These are phyloP conservation scores for Candida awuae DNA, from an alignment of 805 yeast species.

Conservation along the genomic window DNA sequence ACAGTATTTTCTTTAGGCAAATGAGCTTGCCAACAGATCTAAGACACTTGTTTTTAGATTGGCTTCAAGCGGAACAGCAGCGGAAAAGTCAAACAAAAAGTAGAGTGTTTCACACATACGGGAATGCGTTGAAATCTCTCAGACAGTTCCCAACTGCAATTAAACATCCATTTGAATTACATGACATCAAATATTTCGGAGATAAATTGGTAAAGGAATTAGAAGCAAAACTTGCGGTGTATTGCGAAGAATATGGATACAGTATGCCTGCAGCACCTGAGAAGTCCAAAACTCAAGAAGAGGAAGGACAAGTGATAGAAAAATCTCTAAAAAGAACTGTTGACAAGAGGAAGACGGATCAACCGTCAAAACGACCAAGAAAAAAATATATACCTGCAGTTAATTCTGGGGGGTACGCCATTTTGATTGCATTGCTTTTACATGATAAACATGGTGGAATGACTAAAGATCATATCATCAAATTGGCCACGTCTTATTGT, in stretches of 20 bases:
- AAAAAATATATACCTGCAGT: conserved; percentile 59
- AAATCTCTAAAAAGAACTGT: conserved; percentile 1
- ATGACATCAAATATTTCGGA: conserved; percentile 61
- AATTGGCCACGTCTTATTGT: conserved; percentile 46
- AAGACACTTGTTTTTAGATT: conserved; percentile 43
- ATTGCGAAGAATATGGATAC: conserved; percentile 51
- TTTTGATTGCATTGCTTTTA: conserved; percentile 50
- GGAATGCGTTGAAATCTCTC: conserved; percentile 49
- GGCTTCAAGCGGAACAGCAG: conserved; percentile 50
- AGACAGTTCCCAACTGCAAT: conserved; percentile 37
- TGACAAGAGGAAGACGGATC: neutral
- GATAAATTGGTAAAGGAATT: conserved; percentile 52
- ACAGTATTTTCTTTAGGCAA: too few relatives aligned
- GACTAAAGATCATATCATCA: conserved; percentile 50
- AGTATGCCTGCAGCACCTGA: conserved; percentile 32
- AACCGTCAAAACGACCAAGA: conserved; percentile 12
- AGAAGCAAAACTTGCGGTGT: conserved; percentile 35
- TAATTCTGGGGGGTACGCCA: conserved; percentile 81
- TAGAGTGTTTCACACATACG: conserved; percentile 39
- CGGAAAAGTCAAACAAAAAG: conserved; percentile 5
- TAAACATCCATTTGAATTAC: conserved; percentile 49
- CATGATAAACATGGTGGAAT: conserved; percentile 50
- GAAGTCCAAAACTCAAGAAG: neutral
- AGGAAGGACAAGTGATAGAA: conserved; percentile 4
- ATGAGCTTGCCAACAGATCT: conserved; percentile 42